These are phyloP conservation scores for Sporothrix curviconia DNA, from an alignment of 2,329 filamentous ascomycete genomes.

Conservation along the genomic window DNA sequence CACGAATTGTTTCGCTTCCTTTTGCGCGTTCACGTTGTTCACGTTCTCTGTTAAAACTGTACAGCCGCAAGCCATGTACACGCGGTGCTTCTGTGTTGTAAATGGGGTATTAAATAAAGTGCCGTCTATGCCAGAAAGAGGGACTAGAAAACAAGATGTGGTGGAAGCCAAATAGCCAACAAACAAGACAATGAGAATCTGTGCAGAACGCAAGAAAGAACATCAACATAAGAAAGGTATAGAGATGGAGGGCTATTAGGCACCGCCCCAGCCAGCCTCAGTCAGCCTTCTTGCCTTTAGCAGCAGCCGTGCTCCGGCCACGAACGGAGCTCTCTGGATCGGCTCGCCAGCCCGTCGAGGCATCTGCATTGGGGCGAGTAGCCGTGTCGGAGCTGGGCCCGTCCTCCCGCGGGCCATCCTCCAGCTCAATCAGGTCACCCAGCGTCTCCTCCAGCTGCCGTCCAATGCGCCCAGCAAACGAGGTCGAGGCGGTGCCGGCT, in stretches of 20 bases:
- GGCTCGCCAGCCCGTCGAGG: slow-evolving; percentile 30
- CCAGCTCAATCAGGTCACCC: slow-evolving; percentile 65
- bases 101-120: slow-evolving; percentile 19
- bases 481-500: slow-evolving; percentile 11
- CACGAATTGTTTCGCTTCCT: no score
- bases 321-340: slow-evolving; percentile 33
- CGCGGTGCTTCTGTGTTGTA: neutral
- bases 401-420: slow-evolving; percentile 55
- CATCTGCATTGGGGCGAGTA: slow-evolving; percentile 16
- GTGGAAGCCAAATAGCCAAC: neutral
- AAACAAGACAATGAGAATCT: neutral
- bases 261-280: slow-evolving; percentile 22
- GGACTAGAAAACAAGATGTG: neutral
- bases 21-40: neutral
- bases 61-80: slow-evolving; percentile 3
- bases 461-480: slow-evolving; percentile 15
- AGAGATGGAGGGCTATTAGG: neutral
- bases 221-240: neutral
- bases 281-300: slow-evolving; percentile 43
- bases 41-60: neutral
- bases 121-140: slow-evolving; percentile 19
- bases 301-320: slow-evolving; percentile 26
- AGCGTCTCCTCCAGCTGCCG: slow-evolving; percentile 32
- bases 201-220: neutral
- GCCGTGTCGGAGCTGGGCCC: slow-evolving; percentile 25